Percentiles rank a stretch among this genome's conserved stretches.
phyloP scores from a whole-genome alignment of 2,329 filamentous ascomycete species.

The Beauveria scarabaeidicola region DNA sequence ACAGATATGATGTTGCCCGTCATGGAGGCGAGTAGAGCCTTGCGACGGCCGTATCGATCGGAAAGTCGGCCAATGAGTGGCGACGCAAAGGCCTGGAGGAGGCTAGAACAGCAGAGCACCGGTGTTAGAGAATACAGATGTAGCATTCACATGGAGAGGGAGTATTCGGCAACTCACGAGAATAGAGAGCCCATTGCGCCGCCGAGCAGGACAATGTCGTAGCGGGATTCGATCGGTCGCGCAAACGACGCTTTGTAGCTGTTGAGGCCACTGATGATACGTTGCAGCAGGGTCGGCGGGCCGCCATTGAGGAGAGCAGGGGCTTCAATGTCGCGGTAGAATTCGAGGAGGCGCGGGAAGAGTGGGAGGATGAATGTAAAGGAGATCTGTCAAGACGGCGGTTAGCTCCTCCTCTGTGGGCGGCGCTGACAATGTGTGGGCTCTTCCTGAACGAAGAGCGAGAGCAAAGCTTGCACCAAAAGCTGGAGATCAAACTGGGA shows the following conservation, averaged over 20 bases:
- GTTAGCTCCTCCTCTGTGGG: neutral
- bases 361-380: slow-evolving; percentile 98
- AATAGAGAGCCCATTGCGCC: slow-evolving; percentile 92
- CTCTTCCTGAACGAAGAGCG: too few relatives aligned
- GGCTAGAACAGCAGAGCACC: slow-evolving; percentile 34
- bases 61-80: slow-evolving; percentile 85
- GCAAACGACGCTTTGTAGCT: slow-evolving; percentile 91
- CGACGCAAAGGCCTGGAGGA: slow-evolving; percentile 86
- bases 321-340: slow-evolving; percentile 82
- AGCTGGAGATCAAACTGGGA: neutral
- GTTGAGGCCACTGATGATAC: slow-evolving; percentile 75
- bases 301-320: slow-evolving; percentile 35
- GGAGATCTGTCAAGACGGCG: slow-evolving; percentile 57
- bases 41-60: slow-evolving; percentile 79
- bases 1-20: slow-evolving; percentile 86
- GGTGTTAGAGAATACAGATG: neutral
- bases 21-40: slow-evolving; percentile 86
- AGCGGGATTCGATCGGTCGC: slow-evolving; percentile 86
- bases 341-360: slow-evolving; percentile 89
- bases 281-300: slow-evolving; percentile 62
- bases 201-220: slow-evolving; percentile 92
- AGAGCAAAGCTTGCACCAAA: neutral
- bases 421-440: too few relatives aligned
- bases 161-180: slow-evolving; percentile 35
- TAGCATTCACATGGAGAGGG: neutral